Evolutionary conservation across 2,329 filamentous ascomycete genomes (phyloP).

Genomic region (Pezicula neosporulosa): DNA sequence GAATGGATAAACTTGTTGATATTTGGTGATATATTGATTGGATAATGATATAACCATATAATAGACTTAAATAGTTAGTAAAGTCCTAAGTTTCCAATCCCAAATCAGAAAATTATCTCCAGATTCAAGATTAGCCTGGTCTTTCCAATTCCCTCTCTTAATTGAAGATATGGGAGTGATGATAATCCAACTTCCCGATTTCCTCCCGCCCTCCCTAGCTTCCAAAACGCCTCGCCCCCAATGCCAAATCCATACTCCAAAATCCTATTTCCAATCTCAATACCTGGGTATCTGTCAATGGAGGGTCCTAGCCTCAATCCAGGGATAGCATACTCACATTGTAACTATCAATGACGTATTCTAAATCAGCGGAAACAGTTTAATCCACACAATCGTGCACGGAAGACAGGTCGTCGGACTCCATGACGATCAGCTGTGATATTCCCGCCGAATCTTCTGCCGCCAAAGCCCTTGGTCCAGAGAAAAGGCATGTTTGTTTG

Average conservation of each 20-base stretch:
- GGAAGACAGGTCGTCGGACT: constrained; percentile 44
- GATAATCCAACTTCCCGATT: no score
- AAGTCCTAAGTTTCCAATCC: no score
- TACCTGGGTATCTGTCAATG: constrained; percentile 3
- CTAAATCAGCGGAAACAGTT: constrained; percentile 39
- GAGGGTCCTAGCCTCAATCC: neutral
- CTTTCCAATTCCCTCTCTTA: no score
- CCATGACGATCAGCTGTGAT: constrained; percentile 49
- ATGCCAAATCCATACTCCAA: neutral
- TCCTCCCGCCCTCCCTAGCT: no score
- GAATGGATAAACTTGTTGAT: no score
- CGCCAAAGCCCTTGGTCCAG: constrained; percentile 33
- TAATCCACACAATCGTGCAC: constrained; percentile 45
- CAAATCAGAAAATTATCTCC: no score
- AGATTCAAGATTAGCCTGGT: no score
- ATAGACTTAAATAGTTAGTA: no score
- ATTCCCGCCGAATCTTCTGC: constrained; percentile 39
- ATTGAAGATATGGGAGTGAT: no score
- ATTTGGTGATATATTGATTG: no score
- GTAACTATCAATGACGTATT: neutral
- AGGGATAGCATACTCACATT: neutral
- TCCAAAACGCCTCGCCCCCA: no score
- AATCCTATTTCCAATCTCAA: neutral
- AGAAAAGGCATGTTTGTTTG: constrained; percentile 29
- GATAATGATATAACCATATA: no score